phyloP scores from a whole-genome alignment of 306 rosid species.

The Castanea crenata region DNA sequence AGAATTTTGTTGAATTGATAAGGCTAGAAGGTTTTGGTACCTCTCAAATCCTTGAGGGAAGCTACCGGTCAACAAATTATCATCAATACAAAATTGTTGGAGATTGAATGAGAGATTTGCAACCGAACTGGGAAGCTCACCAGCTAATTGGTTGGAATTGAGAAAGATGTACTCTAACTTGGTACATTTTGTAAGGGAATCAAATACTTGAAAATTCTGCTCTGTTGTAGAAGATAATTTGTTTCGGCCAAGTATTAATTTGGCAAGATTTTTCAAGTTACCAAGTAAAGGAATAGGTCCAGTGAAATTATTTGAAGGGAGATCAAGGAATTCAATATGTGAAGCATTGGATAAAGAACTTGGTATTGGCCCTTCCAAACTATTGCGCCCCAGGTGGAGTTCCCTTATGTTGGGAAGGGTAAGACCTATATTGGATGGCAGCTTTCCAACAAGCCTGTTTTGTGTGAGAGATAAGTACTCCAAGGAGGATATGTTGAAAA shows the following conservation, averaged over 20 bases:
- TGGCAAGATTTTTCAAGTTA: conserved; percentile 25
- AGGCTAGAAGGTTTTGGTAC: conserved; percentile 21
- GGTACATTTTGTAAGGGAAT: conserved; percentile 28
- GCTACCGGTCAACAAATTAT: conserved; percentile 18
- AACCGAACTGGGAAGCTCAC: conserved; percentile 34
- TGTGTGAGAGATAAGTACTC: background rate
- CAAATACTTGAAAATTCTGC: conserved; percentile 25
- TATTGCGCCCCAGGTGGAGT: conserved; percentile 22
- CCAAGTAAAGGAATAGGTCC: conserved; percentile 26
- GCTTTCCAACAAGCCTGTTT: conserved; percentile 28
- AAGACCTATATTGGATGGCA: conserved; percentile 16
- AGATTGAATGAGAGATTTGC: conserved; percentile 31
- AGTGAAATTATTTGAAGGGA: conserved; percentile 10
- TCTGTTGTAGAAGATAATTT: conserved; percentile 23
- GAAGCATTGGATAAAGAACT: conserved; percentile 40
- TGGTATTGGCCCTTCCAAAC: conserved; percentile 33
- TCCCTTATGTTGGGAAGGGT: conserved; percentile 20
- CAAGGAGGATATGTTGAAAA: conserved; percentile 34
- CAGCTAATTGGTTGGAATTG: conserved; percentile 23
- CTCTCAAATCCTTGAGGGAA: conserved; percentile 31
- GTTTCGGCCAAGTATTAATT: conserved; percentile 12
- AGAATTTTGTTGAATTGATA: conserved; percentile 24
- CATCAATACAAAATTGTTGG: conserved; percentile 27
- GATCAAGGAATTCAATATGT: conserved; percentile 18
- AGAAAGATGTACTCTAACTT: conserved; percentile 14